Base-by-base conservation (phyloP, 179 eudicot genomes). In the Dionaea muscipula region DNA sequence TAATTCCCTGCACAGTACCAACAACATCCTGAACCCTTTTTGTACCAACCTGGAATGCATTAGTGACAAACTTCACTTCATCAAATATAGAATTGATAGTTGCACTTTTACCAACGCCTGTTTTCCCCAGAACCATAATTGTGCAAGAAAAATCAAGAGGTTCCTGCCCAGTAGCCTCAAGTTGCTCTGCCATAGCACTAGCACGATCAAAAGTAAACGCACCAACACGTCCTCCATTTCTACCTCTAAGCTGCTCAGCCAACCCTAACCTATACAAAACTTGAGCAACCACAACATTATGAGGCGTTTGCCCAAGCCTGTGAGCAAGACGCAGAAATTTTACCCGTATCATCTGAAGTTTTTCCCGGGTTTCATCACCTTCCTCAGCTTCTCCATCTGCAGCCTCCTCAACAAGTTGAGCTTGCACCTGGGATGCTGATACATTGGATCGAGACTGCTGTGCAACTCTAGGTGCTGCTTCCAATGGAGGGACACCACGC, bases 261-360 rank as follows among this genome's bases (percentile, higher is more conserved):
- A 87, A 71, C 24, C 96, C 98, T 62, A 91, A 70, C 51, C 98
- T 77, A 62, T 91, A 91, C 75, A 91, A 73, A 38, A 91, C 96
- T 70, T 91, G 98, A 52, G 98, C 98, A 56, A 91, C 98, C 44
- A 91, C 98, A 53, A 87, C 98, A 71, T 91, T 91, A 61, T 91
- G 98, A 27, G 95, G 95, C 60, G 98, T 91, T 64, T 91, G 98
- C 53, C 98, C 98, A 22, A 87, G 91, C 68, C 98, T 76, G 67
- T 75, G 82, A 62, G 98, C 91, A 72, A 91, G 96, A 33, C 96
- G 94, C 68, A 91, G 66, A 71, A 91, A 91, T 55, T 91, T 87
- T 56, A 91, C 96, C 51, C 98, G 74, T 51, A 91, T 91, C 96
- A 86, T 91, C 69, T 91, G 95, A 57, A 91, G 98, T 60, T 91